phyloP scores from a whole-genome alignment of 768 basidiomycete genomes.

The Leccinum arenicola region DNA sequence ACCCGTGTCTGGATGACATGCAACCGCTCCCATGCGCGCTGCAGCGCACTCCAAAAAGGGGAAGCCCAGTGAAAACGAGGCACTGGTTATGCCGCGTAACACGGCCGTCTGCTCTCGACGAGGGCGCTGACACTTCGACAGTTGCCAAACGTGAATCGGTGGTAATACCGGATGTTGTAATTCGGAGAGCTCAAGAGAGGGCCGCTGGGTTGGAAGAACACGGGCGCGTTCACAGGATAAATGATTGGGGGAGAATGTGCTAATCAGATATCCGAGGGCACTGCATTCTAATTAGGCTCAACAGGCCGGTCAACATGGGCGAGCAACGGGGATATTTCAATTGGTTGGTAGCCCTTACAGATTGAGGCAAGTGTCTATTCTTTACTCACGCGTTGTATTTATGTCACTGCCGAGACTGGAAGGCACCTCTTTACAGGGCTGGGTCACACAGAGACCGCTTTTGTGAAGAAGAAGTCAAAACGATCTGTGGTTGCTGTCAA shows the following conservation, averaged over 20 bases:
- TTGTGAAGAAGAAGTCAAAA: conserved; percentile 30
- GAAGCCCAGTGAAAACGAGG: conserved; percentile 2
- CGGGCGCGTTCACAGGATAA: conserved; percentile 20
- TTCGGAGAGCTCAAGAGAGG: not conserved
- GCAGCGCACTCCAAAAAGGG: conserved; percentile 6
- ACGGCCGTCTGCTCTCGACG: not conserved
- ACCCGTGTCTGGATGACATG: conserved; percentile 20
- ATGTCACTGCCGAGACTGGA: conserved; percentile 37
- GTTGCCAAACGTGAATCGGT: conserved; percentile 10
- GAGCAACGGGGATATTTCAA: conserved; percentile 21
- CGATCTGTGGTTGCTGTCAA: conserved; percentile 31
- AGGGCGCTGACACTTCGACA: conserved; percentile 2
- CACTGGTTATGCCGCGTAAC: conserved; percentile 6
- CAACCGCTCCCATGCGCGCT: conserved; percentile 12
- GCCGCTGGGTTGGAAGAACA: conserved; percentile 28
- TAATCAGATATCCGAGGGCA: conserved; percentile 38
- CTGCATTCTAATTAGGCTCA: conserved; percentile 37
- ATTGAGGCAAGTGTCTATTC: conserved; percentile 26
- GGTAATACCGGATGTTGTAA: conserved; percentile 9
- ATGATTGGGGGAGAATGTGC: conserved; percentile 24
- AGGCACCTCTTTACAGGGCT: conserved; percentile 31
- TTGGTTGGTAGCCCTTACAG: conserved; percentile 10
- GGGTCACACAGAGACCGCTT: conserved; percentile 34
- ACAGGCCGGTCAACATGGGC: conserved; percentile 19
- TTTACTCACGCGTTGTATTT: conserved; percentile 36